Base-by-base conservation (phyloP, 1,284 basidiomycete species). In the Albatrellus sp. region DNA sequence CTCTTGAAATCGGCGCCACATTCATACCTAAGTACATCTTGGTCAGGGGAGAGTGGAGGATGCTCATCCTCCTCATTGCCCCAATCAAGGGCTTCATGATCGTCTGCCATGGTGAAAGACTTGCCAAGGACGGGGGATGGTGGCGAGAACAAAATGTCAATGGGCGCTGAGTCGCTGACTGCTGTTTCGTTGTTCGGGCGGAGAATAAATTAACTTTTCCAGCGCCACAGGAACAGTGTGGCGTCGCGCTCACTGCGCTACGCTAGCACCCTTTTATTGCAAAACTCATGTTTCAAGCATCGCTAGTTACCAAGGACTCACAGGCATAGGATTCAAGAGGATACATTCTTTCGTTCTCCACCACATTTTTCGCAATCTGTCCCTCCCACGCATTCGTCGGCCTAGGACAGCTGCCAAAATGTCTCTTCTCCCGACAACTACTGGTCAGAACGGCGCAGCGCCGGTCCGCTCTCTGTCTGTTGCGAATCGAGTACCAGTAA, bases 61-160 rank as follows among this genome's bases (percentile, higher is more conserved):
- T 54, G 56, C 51, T 77, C 75, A 46, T 81, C 76, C 42, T 83
- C 82, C 48, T 80, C 81, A 54, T 80, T 72, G 30, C 76, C 78
- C 83, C 83, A 86, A 62, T 86, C 82, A 32, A 85, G 65, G 31
- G 73, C 62, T 56, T 86, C 82, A 36, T 61, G 64, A 46, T 86
- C 81, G 54, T 80, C 77, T 52, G 73, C 77, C 80, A 83, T 83
- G 52, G 42, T 54, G 47, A 42, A 50, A 49, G 48, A 51, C 10
- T 40, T 19, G n/a, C 10, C 16, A 20, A 2, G 9, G 47, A 45
- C 41, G 45, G 28, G 13, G 46, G 46, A 48, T 38, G n/a, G 47
- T 42, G 47, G 37, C 46, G 40, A 46, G 43, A 48, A 42, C 46
- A 42, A 50, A 50, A 53, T n/a, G n/a, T n/a, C n/a, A n/a, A n/a